Base-by-base conservation (phyloP, 129 eudicot species). In the Chrysanthemum lavandulifolium region DNA sequence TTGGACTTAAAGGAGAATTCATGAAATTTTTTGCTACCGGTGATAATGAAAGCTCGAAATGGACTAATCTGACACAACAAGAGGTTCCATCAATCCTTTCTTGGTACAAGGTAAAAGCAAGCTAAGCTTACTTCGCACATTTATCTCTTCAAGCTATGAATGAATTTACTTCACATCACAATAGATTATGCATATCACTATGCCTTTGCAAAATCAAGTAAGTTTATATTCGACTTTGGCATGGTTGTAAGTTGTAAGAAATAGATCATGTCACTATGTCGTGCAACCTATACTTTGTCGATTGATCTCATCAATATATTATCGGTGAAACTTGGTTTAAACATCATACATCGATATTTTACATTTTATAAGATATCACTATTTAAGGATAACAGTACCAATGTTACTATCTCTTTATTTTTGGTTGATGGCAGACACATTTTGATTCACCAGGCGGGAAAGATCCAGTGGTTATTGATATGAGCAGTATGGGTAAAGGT, bases 401-500 rank as follows among this genome's bases (percentile, higher is more conserved):
- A 55, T 56, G 10, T 56, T 76, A 16, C 2, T 54, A 8, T 50
- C 13, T 52, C 3, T 13, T 14, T 2, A n/a, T 65, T 59, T 58
- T 16, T 51, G 52, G 54, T 71, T 67, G 74, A 60, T 78, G 78
- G 60, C 87, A 95, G 99, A 78, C 99, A 62, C 67, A 88, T 71
- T 95, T 95, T 76, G 91, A 95, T 74, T 84, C 86, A 61, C 96
- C 88, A 7, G 83, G 50, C 6, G 97, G 96, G 49, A 79, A 73
- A 48, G 91, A 95, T 70, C 99, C 99, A 0, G 89, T 95, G 70
- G 88, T 80, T 65, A 77, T 95, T 68, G 84, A 88, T 75, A 77
- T 95, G 73, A 83, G 88, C 61, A 88, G 89, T 66, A 95, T 95
- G 99, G 96, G 96, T 43, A 95, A 95, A 73, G 99, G 99, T 73